Percentiles rank a stretch among this genome's conserved stretches.
Conservation (phyloP, 1,139 yeast species). For the Suhomyces choctaworum region DNA sequence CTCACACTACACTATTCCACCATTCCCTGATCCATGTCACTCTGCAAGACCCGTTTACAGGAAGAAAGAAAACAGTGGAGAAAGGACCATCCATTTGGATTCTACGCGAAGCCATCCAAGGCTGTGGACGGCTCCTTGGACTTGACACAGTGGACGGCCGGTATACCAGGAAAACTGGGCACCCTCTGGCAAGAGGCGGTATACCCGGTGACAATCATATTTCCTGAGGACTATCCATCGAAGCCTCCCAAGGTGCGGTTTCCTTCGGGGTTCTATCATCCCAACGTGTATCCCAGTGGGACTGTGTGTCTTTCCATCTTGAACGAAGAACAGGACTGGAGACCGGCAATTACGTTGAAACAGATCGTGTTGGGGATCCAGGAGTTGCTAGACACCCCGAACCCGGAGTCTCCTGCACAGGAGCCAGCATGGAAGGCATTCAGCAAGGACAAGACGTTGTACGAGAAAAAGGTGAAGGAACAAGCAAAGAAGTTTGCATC, state of each 20-base stretch:
- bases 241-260: slow-evolving; percentile 94
- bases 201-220: slow-evolving; percentile 79
- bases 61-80: slow-evolving; percentile 96
- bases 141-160: slow-evolving; percentile 87
- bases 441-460: slow-evolving; percentile 62
- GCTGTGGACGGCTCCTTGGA: slow-evolving; percentile 78
- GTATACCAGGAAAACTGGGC: slow-evolving; percentile 87
- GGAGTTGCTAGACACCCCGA: slow-evolving; percentile 85
- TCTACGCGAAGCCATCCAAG: slow-evolving; percentile 86
- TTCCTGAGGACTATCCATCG: slow-evolving; percentile 92
- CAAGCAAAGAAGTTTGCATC: slow-evolving; percentile 75
- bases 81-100: slow-evolving; percentile 97
- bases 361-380: slow-evolving; percentile 92
- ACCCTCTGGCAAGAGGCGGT: slow-evolving; percentile 90
- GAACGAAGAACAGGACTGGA: slow-evolving; percentile 97
- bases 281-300: slow-evolving; percentile 96
- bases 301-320: slow-evolving; percentile 89
- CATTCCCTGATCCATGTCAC: slow-evolving; percentile 38
- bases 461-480: slow-evolving; percentile 74
- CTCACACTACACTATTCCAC: not conserved
- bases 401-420: slow-evolving; percentile 96
- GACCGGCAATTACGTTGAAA: slow-evolving; percentile 92
- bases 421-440: slow-evolving; percentile 94
- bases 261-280: slow-evolving; percentile 89
- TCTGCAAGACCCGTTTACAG: slow-evolving; percentile 78